Evolutionary conservation across 2,329 filamentous ascomycete genomes (phyloP).

Genomic region (Hirsutella thompsonii): DNA sequence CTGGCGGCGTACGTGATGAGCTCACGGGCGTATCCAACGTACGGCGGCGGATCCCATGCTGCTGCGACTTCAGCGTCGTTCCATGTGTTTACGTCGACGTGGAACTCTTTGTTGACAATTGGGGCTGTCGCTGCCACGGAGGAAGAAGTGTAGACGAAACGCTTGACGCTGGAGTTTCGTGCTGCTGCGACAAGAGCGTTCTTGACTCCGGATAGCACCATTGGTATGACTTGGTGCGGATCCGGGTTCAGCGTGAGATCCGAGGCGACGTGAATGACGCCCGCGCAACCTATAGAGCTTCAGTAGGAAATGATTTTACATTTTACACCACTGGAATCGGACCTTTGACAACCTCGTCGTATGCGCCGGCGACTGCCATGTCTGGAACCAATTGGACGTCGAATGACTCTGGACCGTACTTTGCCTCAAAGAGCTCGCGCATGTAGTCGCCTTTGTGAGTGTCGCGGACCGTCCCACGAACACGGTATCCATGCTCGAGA

Average conservation of each 20-base stretch:
- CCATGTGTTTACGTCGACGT: conserved; percentile 16
- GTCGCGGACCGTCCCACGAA: conserved; percentile 21
- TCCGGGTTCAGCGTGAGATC: conserved; percentile 18
- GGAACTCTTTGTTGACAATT: conserved; percentile 5
- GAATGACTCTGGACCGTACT: conserved; percentile 16
- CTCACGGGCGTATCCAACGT: conserved; percentile 2
- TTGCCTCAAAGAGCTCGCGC: conserved; percentile 11
- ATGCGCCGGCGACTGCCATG: conserved; percentile 11
- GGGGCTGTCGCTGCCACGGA: conserved; percentile 11
- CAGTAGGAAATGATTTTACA: background rate
- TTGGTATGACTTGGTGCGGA: conserved; percentile 21
- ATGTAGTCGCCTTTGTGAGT: conserved; percentile 12
- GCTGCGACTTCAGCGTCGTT: conserved; percentile 16
- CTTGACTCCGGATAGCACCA: conserved; percentile 11
- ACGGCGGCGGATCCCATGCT: conserved; percentile 20
- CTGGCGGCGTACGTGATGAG: conserved; percentile 19
- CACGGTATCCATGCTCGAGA: conserved; percentile 22
- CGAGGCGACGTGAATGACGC: conserved; percentile 12
- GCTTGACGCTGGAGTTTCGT: conserved; percentile 16
- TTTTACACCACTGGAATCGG: background rate
- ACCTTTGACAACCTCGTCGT: conserved; percentile 11
- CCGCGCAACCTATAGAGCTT: background rate
- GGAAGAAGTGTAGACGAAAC: conserved; percentile 26
- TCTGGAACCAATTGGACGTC: conserved; percentile 17
- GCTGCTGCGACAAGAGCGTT: conserved; percentile 18